A percentile compares a stretch with the other conserved stretches of the same genome.
phyloP scores from a whole-genome alignment of 768 basidiomycete genomes.

The Tylopilus subfusipes region DNA sequence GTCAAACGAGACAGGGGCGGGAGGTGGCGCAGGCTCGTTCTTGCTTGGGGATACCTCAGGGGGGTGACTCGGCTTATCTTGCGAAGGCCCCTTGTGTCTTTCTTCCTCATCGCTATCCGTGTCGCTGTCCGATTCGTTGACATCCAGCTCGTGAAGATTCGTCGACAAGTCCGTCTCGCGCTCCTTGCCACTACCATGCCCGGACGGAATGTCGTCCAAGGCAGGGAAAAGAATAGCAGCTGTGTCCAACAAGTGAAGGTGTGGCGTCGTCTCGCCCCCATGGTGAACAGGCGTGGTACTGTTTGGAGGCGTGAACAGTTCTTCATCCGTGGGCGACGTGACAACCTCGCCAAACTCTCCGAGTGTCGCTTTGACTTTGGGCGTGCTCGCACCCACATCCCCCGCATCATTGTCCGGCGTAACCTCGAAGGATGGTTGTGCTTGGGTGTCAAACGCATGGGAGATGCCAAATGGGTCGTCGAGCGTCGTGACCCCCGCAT shows the following conservation, averaged over 20 bases:
- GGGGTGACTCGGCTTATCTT: slow-evolving; percentile 19
- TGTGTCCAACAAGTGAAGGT: slow-evolving; percentile 26
- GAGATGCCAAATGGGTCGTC: slow-evolving; percentile 57
- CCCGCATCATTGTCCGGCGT: slow-evolving; percentile 20
- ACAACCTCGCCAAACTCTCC: slow-evolving; percentile 21
- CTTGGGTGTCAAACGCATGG: slow-evolving; percentile 19
- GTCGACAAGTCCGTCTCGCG: slow-evolving; percentile 50
- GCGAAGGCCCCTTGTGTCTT: slow-evolving; percentile 31
- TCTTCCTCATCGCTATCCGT: slow-evolving; percentile 44
- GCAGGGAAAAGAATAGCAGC: slow-evolving; percentile 36
- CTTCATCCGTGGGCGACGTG: slow-evolving; percentile 39
- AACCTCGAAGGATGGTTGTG: slow-evolving; percentile 9
- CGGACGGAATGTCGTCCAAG: slow-evolving; percentile 29
- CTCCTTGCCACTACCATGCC: slow-evolving; percentile 28
- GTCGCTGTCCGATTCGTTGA: slow-evolving; percentile 53
- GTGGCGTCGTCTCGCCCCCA: slow-evolving; percentile 11
- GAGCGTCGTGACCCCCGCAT: slow-evolving; percentile 5
- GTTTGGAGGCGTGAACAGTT: slow-evolving; percentile 62
- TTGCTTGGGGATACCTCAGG: slow-evolving; percentile 13
- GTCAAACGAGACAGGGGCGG: slow-evolving; percentile 43
- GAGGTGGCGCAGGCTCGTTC: slow-evolving; percentile 8
- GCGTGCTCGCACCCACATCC: slow-evolving; percentile 21
- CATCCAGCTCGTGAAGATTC: slow-evolving; percentile 56
- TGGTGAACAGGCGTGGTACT: slow-evolving; percentile 30
- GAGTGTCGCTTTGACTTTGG: slow-evolving; percentile 11